A percentile compares a stretch with the other conserved stretches of the same genome.
phyloP scores from a whole-genome alignment of 2,329 filamentous ascomycete species.

The Neofusicoccum umdonicola region DNA sequence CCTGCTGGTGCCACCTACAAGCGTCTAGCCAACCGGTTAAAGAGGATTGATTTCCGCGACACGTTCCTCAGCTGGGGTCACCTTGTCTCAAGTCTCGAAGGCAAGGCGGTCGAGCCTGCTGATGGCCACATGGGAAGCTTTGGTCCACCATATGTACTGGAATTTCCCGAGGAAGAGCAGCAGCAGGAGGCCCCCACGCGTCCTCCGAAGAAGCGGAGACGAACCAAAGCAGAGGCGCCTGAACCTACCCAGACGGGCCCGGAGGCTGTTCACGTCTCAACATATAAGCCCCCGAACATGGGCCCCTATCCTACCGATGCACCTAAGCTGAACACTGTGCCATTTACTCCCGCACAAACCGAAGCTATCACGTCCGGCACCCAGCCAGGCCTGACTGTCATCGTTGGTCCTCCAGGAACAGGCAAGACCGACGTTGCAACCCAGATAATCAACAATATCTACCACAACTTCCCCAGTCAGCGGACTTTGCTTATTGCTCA shows the following conservation, averaged over 20 bases:
- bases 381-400: constrained; percentile 88
- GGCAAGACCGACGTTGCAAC: constrained; percentile 99
- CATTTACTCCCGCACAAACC: constrained; percentile 87
- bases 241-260: constrained; percentile 54
- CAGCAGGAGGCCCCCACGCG: constrained; percentile 40
- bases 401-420: constrained; percentile 92
- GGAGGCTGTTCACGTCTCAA: constrained; percentile 76
- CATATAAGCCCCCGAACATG: constrained; percentile 83
- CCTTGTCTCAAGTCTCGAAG: constrained; percentile 83
- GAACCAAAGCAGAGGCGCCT: constrained; percentile 35
- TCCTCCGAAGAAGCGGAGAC: constrained; percentile 59
- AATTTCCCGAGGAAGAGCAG: constrained; percentile 48
- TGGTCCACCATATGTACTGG: constrained; percentile 81
- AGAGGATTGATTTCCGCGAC: constrained; percentile 83
- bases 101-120: constrained; percentile 77
- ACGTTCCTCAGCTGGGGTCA: constrained; percentile 97
- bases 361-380: constrained; percentile 92
- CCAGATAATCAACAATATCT: constrained; percentile 98
- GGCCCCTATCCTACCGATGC: constrained; percentile 86
- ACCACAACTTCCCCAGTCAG: constrained; percentile 94
- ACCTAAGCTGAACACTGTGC: constrained; percentile 76
- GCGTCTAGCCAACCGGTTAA: constrained; percentile 72
- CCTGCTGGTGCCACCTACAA: constrained; percentile 84
- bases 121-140: constrained; percentile 71
- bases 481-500: constrained; percentile 91